These are phyloP conservation scores for Colletotrichum lentis DNA, from an alignment of 2,329 filamentous ascomycete species.

Conservation along the genomic window DNA sequence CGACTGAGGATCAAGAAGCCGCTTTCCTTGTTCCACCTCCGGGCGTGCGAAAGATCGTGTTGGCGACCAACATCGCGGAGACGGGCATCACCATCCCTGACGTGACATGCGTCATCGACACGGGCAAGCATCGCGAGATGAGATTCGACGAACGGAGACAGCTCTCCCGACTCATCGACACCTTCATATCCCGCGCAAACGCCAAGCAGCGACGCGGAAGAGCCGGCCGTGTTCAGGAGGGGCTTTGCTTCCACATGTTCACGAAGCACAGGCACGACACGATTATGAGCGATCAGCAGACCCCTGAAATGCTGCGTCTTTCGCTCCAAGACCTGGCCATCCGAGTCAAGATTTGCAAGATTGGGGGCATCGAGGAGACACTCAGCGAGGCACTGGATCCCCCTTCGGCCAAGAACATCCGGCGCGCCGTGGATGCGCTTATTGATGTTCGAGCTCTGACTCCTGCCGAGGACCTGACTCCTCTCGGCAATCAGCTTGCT, in stretches of 20 bases:
- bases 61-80: constrained; percentile 98
- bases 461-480: constrained; percentile 80
- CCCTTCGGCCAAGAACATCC: constrained; percentile 90
- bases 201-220: constrained; percentile 93
- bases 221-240: constrained; percentile 94
- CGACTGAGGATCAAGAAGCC: constrained; percentile 93
- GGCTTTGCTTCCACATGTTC: constrained; percentile 94
- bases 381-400: constrained; percentile 88
- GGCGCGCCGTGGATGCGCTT: constrained; percentile 88
- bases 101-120: constrained; percentile 95
- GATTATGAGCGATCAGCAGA: constrained; percentile 89
- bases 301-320: constrained; percentile 92
- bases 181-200: constrained; percentile 94
- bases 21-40: constrained; percentile 86
- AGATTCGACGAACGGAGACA: constrained; percentile 93
- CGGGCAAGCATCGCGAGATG: constrained; percentile 97
- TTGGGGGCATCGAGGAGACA: constrained; percentile 92
- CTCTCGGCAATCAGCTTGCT: constrained; percentile 85
- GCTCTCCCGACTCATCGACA: constrained; percentile 87
- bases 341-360: constrained; percentile 95
- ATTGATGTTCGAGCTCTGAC: constrained; percentile 93
- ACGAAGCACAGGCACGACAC: constrained; percentile 88
- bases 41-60: constrained; percentile 88
- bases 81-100: constrained; percentile 99
- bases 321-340: constrained; percentile 95